A percentile compares a stretch with the other conserved stretches of the same genome.
Evolutionary conservation across 2,329 filamentous ascomycete genomes (phyloP).

Genomic region (Keithomyces neogunnii): DNA sequence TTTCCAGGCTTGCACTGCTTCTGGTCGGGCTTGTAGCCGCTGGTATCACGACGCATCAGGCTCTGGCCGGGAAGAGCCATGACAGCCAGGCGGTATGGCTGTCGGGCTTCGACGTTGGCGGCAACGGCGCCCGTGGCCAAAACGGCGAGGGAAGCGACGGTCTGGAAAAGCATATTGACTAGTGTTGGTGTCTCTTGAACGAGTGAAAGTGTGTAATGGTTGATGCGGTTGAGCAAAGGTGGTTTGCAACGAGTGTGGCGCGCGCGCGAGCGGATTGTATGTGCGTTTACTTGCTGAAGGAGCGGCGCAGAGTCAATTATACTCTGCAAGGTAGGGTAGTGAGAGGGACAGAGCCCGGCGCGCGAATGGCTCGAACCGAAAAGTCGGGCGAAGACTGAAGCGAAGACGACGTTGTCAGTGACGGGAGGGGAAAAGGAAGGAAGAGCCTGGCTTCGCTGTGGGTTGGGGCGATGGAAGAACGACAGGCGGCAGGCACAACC

Average conservation of each 20-base stretch:
- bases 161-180: slow-evolving; percentile 27
- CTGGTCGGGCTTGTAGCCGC: slow-evolving; percentile 41
- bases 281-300: neutral
- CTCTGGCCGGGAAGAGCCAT: slow-evolving; percentile 30
- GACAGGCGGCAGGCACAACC: neutral
- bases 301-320: slow-evolving; percentile 13
- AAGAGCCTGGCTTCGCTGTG: neutral
- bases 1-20: slow-evolving; percentile 38
- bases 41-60: slow-evolving; percentile 33
- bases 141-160: slow-evolving; percentile 21
- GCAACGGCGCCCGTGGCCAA: slow-evolving; percentile 24
- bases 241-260: neutral
- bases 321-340: slow-evolving; percentile 14
- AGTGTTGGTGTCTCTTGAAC: neutral
- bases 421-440: neutral
- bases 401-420: neutral
- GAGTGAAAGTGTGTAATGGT: slow-evolving; percentile 4
- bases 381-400: neutral
- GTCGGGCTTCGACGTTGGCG: slow-evolving; percentile 15
- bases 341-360: slow-evolving; percentile 2
- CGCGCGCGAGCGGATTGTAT: neutral
- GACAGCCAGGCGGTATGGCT: slow-evolving; percentile 29
- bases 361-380: slow-evolving; percentile 1
- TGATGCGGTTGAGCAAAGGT: neutral
- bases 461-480: neutral